Base-by-base conservation (phyloP, 1,139 yeast species). In the Kodamaea suecica region DNA sequence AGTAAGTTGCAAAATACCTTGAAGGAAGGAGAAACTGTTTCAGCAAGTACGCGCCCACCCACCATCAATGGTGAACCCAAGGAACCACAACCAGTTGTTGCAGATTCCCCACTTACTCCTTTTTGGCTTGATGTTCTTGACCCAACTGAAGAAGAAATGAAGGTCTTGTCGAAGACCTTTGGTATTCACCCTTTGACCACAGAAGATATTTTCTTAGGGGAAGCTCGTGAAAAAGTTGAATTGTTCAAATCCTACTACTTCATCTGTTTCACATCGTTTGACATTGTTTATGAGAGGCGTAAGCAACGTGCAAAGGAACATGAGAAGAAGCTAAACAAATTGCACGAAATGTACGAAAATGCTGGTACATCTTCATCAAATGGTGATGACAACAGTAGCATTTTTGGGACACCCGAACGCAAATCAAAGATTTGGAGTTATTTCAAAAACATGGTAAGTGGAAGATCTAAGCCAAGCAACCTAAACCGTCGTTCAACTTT, bases 121-220 rank as follows among this genome's bases (percentile, higher is more conserved):
- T 86, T 85, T 53, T 92, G 98, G 97, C 69, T 92, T 8, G 98
- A 92, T 58, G 85, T 92, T 15, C 65, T 85, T 37, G 84, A 88
- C 50, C 98, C 98, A 3, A 85, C 95, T 0, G 98, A 90, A 50
- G 95, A 86, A 44, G 98, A 92, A 58, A 90, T 92, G 96, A 88
- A 88, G 55, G 94, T 85, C 1, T 53, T 92, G 11, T 80, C 95
- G 17, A 88, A 88, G 50, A 80, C 97, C 0, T 92, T 92, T 61
- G 95, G 95, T 1, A 86, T 90, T 40, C 98, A 90, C 58, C 97
- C 97, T 0, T 73, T 90, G 50, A 92, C 98, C 0, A 85, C 97
- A 0, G 98, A 92, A 56, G 98, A 92, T 64, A 92, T 92, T 37
- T 86, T 86, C 46, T 66, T 90, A 23, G 96, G 96, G 3, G 98